Percentiles rank a stretch among this genome's conserved stretches.
These are phyloP conservation scores for Aquilaria malaccensis DNA, from an alignment of 345 rosid species.

Conservation along the genomic window DNA sequence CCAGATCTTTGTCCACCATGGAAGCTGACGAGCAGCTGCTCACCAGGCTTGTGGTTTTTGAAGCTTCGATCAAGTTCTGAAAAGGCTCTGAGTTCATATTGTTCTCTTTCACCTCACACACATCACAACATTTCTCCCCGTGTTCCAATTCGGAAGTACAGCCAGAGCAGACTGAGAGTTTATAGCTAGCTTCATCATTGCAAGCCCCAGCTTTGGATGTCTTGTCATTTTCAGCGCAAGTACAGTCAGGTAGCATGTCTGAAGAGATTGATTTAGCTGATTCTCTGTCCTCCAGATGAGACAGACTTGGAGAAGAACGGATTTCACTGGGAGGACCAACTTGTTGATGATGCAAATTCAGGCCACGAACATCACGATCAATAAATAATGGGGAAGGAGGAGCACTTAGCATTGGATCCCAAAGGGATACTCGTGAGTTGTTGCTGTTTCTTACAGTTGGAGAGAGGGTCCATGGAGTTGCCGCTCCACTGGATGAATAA, in stretches of 20 bases:
- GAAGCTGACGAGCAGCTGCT: slow-evolving; percentile 24
- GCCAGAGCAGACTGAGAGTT: slow-evolving; percentile 11
- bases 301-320: slow-evolving; percentile 23
- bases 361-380: slow-evolving; percentile 10
- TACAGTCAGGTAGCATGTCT: slow-evolving; percentile 21
- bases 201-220: slow-evolving; percentile 18
- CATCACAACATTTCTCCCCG: slow-evolving; percentile 19
- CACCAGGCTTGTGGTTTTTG: slow-evolving; percentile 24
- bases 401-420: slow-evolving; percentile 22
- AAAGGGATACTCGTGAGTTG: slow-evolving; percentile 15
- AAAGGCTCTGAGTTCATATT: slow-evolving; percentile 21
- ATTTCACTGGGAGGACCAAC: slow-evolving; percentile 9
- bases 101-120: slow-evolving; percentile 11
- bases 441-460: slow-evolving; percentile 15
- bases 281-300: slow-evolving; percentile 25
- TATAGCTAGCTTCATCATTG: slow-evolving; percentile 18
- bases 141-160: slow-evolving; percentile 18
- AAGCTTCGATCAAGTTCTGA: slow-evolving; percentile 20
- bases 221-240: slow-evolving; percentile 15
- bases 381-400: slow-evolving; percentile 13
- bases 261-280: slow-evolving; percentile 30
- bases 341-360: slow-evolving; percentile 9
- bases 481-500: slow-evolving; percentile 18
- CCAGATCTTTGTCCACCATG: slow-evolving; percentile 21
- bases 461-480: slow-evolving; percentile 14